Evolutionary conservation across 148 eudicot genomes (phyloP), one percentile per base, ranked within the genome.

Genomic region (Vaccinium darrowii): DNA sequence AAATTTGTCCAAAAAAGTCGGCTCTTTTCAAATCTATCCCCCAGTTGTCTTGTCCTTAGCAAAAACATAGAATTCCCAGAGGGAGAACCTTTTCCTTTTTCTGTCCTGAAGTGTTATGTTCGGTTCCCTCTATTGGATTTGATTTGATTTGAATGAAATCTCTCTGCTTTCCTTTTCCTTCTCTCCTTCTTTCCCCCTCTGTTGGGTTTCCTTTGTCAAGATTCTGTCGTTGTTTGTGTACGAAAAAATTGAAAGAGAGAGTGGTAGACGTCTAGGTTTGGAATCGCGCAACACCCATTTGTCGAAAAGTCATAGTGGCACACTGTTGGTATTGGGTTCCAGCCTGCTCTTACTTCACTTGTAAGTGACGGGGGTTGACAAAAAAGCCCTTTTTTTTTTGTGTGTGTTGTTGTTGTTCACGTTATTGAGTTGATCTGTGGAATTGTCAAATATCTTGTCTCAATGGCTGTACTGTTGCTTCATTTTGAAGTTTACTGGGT

Each of bases 1-100:
- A 80, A 58, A 53, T n/a, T 52, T 27, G 65, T 1, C 65, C 36
- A 33, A 78, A 57, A 91, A 94, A 92, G 96, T 93, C 96, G 92
- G 94, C 94, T 83, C 91, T 12, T 86, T 89, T 88, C 87, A 88
- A 90, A 84, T 53, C 87, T 85, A 81, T 43, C 57, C 72, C 87
- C 49, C 74, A 27, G 13, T 60, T 50, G 82, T 86, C 79, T 52
- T 84, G 86, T 88, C 82, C 78, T 16, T 56, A 19, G 25, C 75
- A 88, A 77, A 52, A 49, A 21, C 52, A 50, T 36, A 73, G 51
- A 76, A 77, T 86, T 62, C 82, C 30, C 76, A 30, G 39, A 50
- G 19, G 21, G 12, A 47, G 75, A 81, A 43, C 57, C n/a, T 65
- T 65, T 57, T 79, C 82, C 78, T 47, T 69, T 71, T 67, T 39